phyloP scores from a whole-genome alignment of 768 basidiomycete genomes.

The Glaciozyma antarctica region DNA sequence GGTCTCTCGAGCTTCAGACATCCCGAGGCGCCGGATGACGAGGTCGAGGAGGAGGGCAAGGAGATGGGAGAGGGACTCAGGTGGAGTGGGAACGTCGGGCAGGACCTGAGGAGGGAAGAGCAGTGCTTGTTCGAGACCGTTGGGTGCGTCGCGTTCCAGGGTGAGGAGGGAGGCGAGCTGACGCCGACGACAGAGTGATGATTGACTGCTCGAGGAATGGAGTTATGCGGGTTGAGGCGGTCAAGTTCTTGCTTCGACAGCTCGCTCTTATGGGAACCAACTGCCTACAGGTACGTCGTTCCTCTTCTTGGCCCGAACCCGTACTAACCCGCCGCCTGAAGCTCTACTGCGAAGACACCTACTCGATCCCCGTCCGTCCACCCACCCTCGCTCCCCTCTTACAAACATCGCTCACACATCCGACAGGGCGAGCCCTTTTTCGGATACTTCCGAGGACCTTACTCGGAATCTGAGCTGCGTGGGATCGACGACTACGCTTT shows the following conservation, averaged over 20 bases:
- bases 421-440: slow-evolving; percentile 32
- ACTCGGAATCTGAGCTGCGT: slow-evolving; percentile 16
- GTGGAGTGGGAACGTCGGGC: slow-evolving; percentile 22
- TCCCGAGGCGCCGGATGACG: slow-evolving; percentile 10
- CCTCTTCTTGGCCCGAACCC: not conserved
- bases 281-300: slow-evolving; percentile 27
- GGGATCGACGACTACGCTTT: slow-evolving; percentile 34
- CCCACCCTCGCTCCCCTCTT: no score
- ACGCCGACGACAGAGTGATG: slow-evolving; percentile 22
- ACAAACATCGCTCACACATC: no score
- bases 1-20: slow-evolving; percentile 20
- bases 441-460: slow-evolving; percentile 33
- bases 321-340: not conserved
- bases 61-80: slow-evolving; percentile 8
- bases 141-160: slow-evolving; percentile 15
- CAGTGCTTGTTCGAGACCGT: slow-evolving; percentile 30
- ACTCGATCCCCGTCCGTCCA: slow-evolving; percentile 14
- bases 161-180: not conserved
- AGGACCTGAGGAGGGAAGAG: slow-evolving; percentile 22
- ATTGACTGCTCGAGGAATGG: slow-evolving; percentile 34
- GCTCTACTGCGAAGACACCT: slow-evolving; percentile 33
- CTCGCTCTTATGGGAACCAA: slow-evolving; percentile 28
- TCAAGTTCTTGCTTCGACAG: slow-evolving; percentile 24
- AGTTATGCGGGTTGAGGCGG: slow-evolving; percentile 23
- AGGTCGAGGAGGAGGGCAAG: slow-evolving; percentile 3